Base-by-base conservation (phyloP, 2,329 filamentous ascomycete genomes). In the Elsinoe australis region DNA sequence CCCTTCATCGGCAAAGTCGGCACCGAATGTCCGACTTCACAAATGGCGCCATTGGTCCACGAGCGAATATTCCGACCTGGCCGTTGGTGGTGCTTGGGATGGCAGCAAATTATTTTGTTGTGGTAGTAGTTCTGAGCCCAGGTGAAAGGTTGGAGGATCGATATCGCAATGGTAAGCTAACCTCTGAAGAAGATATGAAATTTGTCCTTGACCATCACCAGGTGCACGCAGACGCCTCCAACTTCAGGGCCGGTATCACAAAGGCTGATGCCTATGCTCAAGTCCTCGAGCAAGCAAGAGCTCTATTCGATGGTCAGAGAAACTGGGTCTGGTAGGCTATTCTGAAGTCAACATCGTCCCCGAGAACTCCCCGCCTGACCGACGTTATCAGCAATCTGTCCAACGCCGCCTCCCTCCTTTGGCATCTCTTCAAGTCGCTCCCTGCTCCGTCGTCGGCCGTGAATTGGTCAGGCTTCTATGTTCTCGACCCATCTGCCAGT, bases 391-490 rank as follows among this genome's bases (percentile, higher is more conserved):
- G 83, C 66, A 90, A 92, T 64, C 75, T 88, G 39, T 73, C 85
- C 55, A 92, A 90, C 62, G 69, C 80, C 3, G 80, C 86, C 5
- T 81, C 85, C 3, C 73, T 90, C 21, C 71, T 90, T 54, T 90
- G 85, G 82, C 83, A 92, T 60, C 83, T 82, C 3, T 85, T 83
- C 61, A 82, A 85, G 62, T 85, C 84, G 6, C 71, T 90, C 10
- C 75, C 79, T 1, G 64, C 70, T 0, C 83, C 85, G 1, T 82
- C 78, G 45, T 75, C 68, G 31, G 67, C 77, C 12, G 83, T 87
- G 17, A 90, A 92, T 65, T 92, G 86, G 86, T 80, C 83, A 36
- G 84, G 85, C 18, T 90, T 88, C 70, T 88, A 88, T 68, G 78
- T 82, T 10, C 66, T 82, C 34, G 79, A 87, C 60, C 68, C 71